Base-by-base conservation (phyloP, 805 yeast species). In the Saccharomycopsis selenospora region DNA sequence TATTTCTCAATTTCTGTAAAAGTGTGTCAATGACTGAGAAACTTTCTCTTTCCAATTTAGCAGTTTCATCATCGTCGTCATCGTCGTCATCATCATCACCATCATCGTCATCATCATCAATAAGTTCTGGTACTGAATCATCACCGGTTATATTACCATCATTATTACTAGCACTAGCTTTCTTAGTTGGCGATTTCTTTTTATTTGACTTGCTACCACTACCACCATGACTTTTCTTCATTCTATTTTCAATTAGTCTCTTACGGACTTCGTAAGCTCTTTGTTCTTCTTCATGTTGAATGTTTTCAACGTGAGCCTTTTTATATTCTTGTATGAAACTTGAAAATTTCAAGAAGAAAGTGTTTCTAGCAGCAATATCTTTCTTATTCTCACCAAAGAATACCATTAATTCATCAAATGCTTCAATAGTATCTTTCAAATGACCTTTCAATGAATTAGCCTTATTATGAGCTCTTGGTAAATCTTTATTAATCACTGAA, bases 1-100 rank as follows among this genome's bases (percentile, higher is more conserved):
- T 80, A 53, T 80, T 89, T 60, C 89, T 83, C 59, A 93, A 74
- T 59, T 85, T 87, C 62, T 89, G 95, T 50, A 93, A 72, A 43
- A 93, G 70, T 29, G 83, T 77, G 62, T 93, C 99, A 85, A 93
- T 88, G 38, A 88, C 53, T 2, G 50, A 44, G 13, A 40, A 25
- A 13, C 48, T 43, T 5, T 27, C 48, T 5, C 27, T 18, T 36
- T 47, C 50, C 3, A 40, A 48, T 25, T 47, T 47, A 13, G 24
- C 36, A 14, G 26, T 48, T 18, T 38, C 44, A 3, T 46, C 46
- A 3, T 72, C 70, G 17, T 63, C 67, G 14, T 66, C 79, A 10
- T 70, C 76, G 25, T 68, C 71, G 17, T 66, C 72, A 0, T 61
- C 66, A 33, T 57, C 64, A 18, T 59, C 68, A 13, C 57, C 64